Evolutionary conservation across 495 filamentous ascomycete species (phyloP).

Genomic region (Aspergillus sclerotiicarbonarius): DNA sequence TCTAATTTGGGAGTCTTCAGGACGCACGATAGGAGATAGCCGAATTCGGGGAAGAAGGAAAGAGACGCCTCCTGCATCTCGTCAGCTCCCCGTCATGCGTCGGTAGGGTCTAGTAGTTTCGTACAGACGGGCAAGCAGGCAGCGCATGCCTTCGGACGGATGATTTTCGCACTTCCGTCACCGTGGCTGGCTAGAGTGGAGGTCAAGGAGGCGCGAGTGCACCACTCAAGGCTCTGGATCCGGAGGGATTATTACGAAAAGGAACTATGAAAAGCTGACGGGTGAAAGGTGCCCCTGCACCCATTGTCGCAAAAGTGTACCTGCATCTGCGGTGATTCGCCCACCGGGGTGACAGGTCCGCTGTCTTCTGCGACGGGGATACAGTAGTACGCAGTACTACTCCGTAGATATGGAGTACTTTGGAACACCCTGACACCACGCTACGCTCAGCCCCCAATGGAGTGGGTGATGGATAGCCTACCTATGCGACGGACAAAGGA

Average conservation of each 20-base stretch:
- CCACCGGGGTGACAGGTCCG: background rate
- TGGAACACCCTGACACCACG: background rate
- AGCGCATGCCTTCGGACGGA: conserved; percentile 4
- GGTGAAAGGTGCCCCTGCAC: background rate
- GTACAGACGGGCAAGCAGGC: background rate
- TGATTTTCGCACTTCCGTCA: conserved; percentile 11
- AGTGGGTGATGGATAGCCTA: background rate
- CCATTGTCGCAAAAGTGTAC: background rate
- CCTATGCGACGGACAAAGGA: too few relatives aligned
- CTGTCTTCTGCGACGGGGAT: background rate
- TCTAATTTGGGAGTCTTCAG: conserved; percentile 5
- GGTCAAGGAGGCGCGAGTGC: background rate
- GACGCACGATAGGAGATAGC: background rate
- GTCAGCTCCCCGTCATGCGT: conserved; percentile 6
- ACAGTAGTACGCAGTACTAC: background rate
- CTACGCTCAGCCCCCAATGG: background rate
- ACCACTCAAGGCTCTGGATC: background rate
- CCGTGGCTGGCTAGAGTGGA: conserved; percentile 13
- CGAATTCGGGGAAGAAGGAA: background rate
- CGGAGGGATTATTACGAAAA: background rate
- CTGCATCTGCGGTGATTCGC: background rate
- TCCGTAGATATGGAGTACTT: background rate
- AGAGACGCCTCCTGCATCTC: background rate
- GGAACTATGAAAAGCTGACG: background rate
- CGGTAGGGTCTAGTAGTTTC: conserved; percentile 9